These are phyloP conservation scores for Castanea crenata DNA, from an alignment of 306 rosid genomes.

Conservation along the genomic window DNA sequence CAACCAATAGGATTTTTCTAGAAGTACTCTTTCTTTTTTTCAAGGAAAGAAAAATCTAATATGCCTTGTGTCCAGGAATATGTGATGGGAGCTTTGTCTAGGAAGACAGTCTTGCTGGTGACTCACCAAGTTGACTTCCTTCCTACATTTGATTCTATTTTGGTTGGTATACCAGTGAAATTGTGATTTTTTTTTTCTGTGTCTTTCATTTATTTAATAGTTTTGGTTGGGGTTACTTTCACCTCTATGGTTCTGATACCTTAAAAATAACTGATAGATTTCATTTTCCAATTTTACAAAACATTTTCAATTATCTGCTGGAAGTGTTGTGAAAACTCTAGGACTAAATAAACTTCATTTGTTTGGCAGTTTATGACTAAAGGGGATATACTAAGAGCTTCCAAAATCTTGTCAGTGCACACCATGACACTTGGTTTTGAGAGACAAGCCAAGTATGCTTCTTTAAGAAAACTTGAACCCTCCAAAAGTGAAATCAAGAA, in stretches of 20 bases:
- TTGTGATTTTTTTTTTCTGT: background rate
- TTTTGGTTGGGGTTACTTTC: too few species aligned
- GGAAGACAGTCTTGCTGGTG: too few species aligned
- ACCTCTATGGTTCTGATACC: constrained; percentile 1
- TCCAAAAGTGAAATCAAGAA: constrained; percentile 24
- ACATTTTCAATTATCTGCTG: background rate
- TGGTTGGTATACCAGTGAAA: background rate
- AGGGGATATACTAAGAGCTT: constrained; percentile 40
- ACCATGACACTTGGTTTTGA: constrained; percentile 42
- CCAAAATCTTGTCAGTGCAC: constrained; percentile 57
- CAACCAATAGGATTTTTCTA: too few species aligned
- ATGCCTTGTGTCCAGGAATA: too few species aligned
- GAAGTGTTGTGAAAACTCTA: background rate
- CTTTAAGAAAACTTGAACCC: background rate
- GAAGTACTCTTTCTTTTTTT: too few species aligned
- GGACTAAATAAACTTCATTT: background rate
- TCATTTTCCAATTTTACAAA: background rate
- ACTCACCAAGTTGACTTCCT: too few species aligned
- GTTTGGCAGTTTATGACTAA: constrained; percentile 47
- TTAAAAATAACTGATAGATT: background rate
- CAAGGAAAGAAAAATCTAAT: too few species aligned
- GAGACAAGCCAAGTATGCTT: constrained; percentile 11
- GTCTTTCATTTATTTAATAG: too few species aligned
- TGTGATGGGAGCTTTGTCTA: too few species aligned
- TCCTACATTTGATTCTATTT: too few species aligned